phyloP scores from a whole-genome alignment of 2,329 filamentous ascomycete genomes.

The Raffaelea arxii region DNA sequence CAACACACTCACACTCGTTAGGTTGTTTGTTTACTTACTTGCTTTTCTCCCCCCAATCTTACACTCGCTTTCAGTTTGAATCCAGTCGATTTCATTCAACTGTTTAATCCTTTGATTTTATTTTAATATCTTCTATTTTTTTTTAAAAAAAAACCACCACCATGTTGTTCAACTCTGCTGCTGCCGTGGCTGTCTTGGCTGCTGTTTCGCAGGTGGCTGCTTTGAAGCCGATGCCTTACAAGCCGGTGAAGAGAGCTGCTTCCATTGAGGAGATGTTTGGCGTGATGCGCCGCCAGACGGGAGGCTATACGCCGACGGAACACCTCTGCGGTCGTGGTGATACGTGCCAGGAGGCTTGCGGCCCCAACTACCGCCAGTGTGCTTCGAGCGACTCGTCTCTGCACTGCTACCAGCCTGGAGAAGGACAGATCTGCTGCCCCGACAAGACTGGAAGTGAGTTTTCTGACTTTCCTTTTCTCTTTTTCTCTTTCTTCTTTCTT shows the following conservation, averaged over 20 bases:
- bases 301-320: background rate
- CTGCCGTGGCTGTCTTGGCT: background rate
- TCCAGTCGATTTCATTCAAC: no score
- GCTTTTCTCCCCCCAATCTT: no score
- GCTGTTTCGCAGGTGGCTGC: background rate
- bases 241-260: background rate
- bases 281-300: background rate
- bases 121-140: background rate
- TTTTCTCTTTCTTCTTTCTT: background rate
- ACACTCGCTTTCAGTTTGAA: no score
- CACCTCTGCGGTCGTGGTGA: background rate
- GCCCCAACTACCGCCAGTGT: background rate
- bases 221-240: background rate
- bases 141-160: background rate
- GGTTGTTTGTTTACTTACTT: no score
- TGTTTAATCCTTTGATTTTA: no score
- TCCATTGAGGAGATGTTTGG: background rate
- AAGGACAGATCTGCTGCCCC: slow-evolving; percentile 14
- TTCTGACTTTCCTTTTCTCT: background rate
- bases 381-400: slow-evolving; percentile 30
- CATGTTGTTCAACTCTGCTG: background rate
- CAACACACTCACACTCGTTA: no score
- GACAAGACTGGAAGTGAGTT: slow-evolving; percentile 17
- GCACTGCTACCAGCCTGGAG: background rate
- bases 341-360: background rate